Base-by-base conservation (phyloP, 2,329 filamentous ascomycete genomes). In the Claviceps sp. region DNA sequence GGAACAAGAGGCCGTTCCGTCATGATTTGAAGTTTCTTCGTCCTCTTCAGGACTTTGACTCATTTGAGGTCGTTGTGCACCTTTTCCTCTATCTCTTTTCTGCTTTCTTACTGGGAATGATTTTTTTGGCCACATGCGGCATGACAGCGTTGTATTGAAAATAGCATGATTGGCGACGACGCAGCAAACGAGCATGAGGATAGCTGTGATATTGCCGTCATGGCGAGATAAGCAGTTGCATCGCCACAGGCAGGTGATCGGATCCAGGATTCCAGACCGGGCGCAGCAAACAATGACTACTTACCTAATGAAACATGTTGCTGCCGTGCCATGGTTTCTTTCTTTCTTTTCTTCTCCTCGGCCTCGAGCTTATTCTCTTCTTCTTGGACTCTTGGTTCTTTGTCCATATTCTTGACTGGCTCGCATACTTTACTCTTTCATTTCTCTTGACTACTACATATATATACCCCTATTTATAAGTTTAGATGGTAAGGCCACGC, bases 401-500 rank as follows among this genome's bases (percentile, higher is more conserved):
- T 13, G 17, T 42, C 17, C 13, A 20, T 20, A 17, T 40, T 40
- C 20, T 40, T 34, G 29, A 11, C 29, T 34, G 3, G 29, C 29
- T 34, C 29, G 29, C 9, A 34, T 11, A 17, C n/a, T 4, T 22
- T 22, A 2, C 8, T 23, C 17, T 43, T 43, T 22, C 13, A 9
- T 8, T 20, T 1, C 17, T 11, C 20, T 34, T 44, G 43, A 45
- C 43, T 38, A 46, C 52, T 49, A 58, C 51, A 58, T 34, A 58
- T 52, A 58, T 34, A 34, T 34, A 34, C 29, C 61, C 39, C 59
- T 61, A 14, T 52, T 48, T 44, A 16, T n/a, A 39, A 40, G 22
- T 36, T 39, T n/a, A 36, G 17, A 13, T 46, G 45, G 26, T 13
- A 17, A 36, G n/a, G 29, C 17, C 5, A 46, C 8, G 17, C 45